Base-by-base conservation (phyloP, 352 stramenopile species). In the Phytophthora cactorum region DNA sequence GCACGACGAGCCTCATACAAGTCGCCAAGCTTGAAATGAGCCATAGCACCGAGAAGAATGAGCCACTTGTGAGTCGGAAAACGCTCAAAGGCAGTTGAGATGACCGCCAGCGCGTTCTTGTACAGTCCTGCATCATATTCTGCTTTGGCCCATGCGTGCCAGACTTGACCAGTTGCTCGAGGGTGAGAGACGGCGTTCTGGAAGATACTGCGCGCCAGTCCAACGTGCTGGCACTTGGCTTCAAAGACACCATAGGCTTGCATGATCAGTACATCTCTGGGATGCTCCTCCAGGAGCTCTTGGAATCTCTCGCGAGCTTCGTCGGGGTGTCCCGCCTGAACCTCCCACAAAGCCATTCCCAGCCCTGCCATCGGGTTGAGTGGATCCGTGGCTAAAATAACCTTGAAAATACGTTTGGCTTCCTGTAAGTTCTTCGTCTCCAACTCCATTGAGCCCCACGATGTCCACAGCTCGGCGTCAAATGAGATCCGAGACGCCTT, bases 31-130 rank as follows among this genome's bases (percentile, higher is more conserved):
- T 93, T 89, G 56, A 89, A 90, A 52, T 93, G 72, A 25, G 84
- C 77, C 85, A 93, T 91, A 17, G 85, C 88, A 34, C 68, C 65
- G n/a, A 94, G 74, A 59, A 94, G 73, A 27, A 93, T 78, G 39
- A 95, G 82, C 84, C 83, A 93, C 64, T 95, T 93, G 74, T 95
- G 80, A 15, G 84, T 92, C 43, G 88, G 86, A 52, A 91, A 93
- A 17, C 68, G 69, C 36, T 75, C 64, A 74, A 91, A 86, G 5
- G 78, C 85, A 32, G 77, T 79, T 32, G 81, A 66, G 15, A 95
- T 71, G 34, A 96, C 86, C 14, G 75, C 81, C n/a, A 94, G 56
- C 14, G 80, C 66, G 62, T 93, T 91, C 54, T 88, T 84, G 72
- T 87, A 95, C 29, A 91, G 65, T 22, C 88, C 88, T 51, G 76